Conservation (phyloP, 148 eudicot species). For the Fagopyrum tataricum region DNA sequence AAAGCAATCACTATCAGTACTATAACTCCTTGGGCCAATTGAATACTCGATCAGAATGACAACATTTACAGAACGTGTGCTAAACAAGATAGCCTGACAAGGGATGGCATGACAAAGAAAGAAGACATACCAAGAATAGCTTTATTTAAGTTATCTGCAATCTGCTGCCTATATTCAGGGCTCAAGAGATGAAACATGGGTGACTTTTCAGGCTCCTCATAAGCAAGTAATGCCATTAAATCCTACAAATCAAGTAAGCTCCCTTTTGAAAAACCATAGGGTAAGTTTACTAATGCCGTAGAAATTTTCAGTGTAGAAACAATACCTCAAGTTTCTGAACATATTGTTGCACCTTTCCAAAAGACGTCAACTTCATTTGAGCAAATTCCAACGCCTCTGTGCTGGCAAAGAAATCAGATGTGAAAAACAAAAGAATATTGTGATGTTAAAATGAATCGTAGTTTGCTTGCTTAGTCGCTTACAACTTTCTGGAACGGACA, state of each 20-base stretch:
- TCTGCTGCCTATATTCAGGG: slow-evolving; percentile 54
- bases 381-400: slow-evolving; percentile 89
- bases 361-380: slow-evolving; percentile 59
- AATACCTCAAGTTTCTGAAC: slow-evolving; percentile 69
- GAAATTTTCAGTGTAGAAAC: neutral
- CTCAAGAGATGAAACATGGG: slow-evolving; percentile 82
- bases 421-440: slow-evolving; percentile 16
- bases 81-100: neutral
- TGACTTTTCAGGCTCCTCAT: slow-evolving; percentile 84
- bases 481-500: slow-evolving; percentile 64
- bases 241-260: slow-evolving; percentile 37
- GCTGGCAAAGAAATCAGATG: slow-evolving; percentile 41
- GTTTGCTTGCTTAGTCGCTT: slow-evolving; percentile 16
- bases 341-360: slow-evolving; percentile 58
- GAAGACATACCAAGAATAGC: slow-evolving; percentile 63
- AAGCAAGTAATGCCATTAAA: slow-evolving; percentile 81
- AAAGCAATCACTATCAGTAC: neutral
- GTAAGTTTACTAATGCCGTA: neutral
- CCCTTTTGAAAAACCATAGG: too few species aligned
- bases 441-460: neutral
- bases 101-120: neutral
- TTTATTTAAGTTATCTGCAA: slow-evolving; percentile 71
- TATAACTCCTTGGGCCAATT: neutral
- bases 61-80: neutral
- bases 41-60: neutral